Evolutionary conservation across 306 rosid species (phyloP).

Genomic region (Amphicarpaea edgeworthii): DNA sequence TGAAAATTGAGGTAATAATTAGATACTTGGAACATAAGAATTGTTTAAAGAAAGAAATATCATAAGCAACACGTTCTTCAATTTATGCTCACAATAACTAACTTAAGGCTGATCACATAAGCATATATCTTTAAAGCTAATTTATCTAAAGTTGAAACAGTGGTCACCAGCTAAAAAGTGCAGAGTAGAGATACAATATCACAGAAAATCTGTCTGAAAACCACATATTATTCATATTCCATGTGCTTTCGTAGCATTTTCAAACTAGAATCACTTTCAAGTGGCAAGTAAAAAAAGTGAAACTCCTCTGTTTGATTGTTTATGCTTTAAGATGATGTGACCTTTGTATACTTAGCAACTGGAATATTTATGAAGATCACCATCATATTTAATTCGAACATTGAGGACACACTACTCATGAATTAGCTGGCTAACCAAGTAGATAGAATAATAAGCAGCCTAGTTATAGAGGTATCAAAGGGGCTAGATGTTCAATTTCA

Average conservation of each 20-base stretch:
- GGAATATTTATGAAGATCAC: constrained; percentile 37
- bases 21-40: constrained; percentile 23
- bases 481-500: constrained; percentile 29
- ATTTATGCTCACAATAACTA: constrained; percentile 7
- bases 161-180: constrained; percentile 19
- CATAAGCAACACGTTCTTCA: constrained; percentile 11
- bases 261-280: constrained; percentile 37
- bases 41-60: background rate
- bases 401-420: constrained; percentile 1
- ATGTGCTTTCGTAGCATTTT: constrained; percentile 25
- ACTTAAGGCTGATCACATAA: background rate
- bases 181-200: constrained; percentile 17
- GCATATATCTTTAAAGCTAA: background rate
- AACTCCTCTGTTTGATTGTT: constrained; percentile 7
- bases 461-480: constrained; percentile 23
- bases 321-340: constrained; percentile 24
- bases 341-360: constrained; percentile 21
- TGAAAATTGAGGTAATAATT: constrained; percentile 21
- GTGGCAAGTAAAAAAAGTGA: constrained; percentile 7
- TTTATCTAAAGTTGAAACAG: background rate
- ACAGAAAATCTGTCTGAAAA: background rate
- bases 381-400: constrained; percentile 17
- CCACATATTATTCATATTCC: constrained; percentile 30
- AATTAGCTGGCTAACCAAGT: constrained; percentile 25
- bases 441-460: constrained; percentile 40